Base-by-base conservation (phyloP, 768 basidiomycete species). In the Tricholoma terreum region DNA sequence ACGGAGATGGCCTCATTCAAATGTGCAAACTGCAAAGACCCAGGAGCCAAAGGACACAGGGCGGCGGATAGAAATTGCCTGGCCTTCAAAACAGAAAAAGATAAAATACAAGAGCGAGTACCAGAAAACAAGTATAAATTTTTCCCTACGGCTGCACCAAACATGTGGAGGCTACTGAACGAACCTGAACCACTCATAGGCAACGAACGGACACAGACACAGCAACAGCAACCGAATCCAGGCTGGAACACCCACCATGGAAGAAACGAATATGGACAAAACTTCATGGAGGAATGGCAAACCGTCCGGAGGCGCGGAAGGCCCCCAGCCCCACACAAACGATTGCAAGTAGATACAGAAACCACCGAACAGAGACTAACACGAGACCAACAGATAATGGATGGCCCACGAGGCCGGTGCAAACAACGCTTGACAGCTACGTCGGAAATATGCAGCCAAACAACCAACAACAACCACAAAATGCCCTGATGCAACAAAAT, bases 11-110 rank as follows among this genome's bases (percentile, higher is more conserved):
- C 38, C 10, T 24, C 48, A 9, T 22, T 46, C 0, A 53, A 52
- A 8, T 74, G 71, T 50, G 52, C 58, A 0, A 70, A 71, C 56
- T 72, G 72, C 64, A 57, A 50, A 12, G 21, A 12, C 0, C 24
- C 46, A 4, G 71, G 12, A 3, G 9, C 40, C 5, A 27, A n/a
- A 14, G 55, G 69, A 2, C 73, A 75, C 50, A 65, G 69, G 1
- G 60, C 70, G 0, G 70, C 67, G 36, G 65, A 71, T 45, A 21
- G 67, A 1, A 24, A 21, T 7, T 56, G 55, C 58, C 69, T 67
- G 0, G 19, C 52, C 0, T 67, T 67, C 58, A 9, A 22, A 8
- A 46, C 49, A 22, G 52, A 56, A 24, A 27, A 63, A 17, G 52
- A 57, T 21, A 50, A 21, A 9, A n/a, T n/a, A n/a, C n/a, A n/a